Evolutionary conservation across 352 stramenopile species (phyloP).

Genomic region (Phytophthora lateralis): DNA sequence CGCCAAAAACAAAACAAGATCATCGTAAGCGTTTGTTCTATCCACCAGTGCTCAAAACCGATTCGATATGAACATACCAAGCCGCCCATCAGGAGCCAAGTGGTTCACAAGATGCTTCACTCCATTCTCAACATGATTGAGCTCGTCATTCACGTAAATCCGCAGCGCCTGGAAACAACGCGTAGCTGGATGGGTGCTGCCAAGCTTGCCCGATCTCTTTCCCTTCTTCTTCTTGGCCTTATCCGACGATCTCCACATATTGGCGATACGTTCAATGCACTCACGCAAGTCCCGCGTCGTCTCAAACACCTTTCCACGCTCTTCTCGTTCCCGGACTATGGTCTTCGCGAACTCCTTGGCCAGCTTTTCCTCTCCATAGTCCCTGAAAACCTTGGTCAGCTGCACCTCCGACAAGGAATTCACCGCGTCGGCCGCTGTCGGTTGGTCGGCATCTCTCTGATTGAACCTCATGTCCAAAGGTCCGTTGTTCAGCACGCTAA

Average conservation of each 20-base stretch:
- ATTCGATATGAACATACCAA: slow-evolving; percentile 38
- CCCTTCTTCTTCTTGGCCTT: slow-evolving; percentile 26
- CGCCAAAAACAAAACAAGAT: slow-evolving; percentile 1
- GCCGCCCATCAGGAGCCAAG: slow-evolving; percentile 56
- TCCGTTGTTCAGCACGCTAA: slow-evolving; percentile 76
- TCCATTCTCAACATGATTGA: slow-evolving; percentile 65
- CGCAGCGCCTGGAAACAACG: slow-evolving; percentile 81
- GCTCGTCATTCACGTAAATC: slow-evolving; percentile 84
- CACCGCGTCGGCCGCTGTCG: slow-evolving; percentile 67
- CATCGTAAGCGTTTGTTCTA: slow-evolving; percentile 7
- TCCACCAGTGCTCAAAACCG: neutral
- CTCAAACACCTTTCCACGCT: slow-evolving; percentile 49
- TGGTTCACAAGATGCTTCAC: slow-evolving; percentile 59
- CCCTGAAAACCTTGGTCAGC: slow-evolving; percentile 74
- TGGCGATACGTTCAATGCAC: slow-evolving; percentile 79
- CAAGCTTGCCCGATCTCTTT: slow-evolving; percentile 30
- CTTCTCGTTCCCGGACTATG: slow-evolving; percentile 72
- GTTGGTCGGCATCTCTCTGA: slow-evolving; percentile 29
- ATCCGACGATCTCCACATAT: slow-evolving; percentile 56
- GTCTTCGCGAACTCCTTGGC: slow-evolving; percentile 85
- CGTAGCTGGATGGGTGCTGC: slow-evolving; percentile 67
- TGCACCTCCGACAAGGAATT: slow-evolving; percentile 78
- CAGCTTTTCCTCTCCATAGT: slow-evolving; percentile 74
- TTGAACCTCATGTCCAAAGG: slow-evolving; percentile 87
- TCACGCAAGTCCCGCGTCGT: slow-evolving; percentile 71